phyloP scores from a whole-genome alignment of 257 asterid species.

The Gentiana dahurica region DNA sequence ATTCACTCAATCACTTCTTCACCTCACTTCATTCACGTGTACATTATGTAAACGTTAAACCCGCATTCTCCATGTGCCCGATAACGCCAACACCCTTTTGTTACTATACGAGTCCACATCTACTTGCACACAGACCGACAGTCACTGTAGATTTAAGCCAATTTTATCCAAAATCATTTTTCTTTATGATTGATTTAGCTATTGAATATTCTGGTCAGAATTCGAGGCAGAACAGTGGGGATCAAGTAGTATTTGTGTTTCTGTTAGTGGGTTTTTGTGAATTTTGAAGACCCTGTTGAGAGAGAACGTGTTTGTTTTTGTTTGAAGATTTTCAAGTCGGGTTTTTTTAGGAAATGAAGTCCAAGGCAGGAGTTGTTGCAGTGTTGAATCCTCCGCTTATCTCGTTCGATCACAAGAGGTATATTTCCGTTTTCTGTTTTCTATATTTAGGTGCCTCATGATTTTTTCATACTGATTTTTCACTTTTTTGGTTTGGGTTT shows the following conservation, averaged over 20 bases:
- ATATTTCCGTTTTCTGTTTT: conserved; percentile 9
- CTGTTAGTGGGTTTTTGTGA: conserved; percentile 2
- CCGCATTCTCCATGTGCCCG: conserved; percentile 56
- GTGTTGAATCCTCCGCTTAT: conserved; percentile 40
- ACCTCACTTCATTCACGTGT: conserved; percentile 13
- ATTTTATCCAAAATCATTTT: too few species aligned
- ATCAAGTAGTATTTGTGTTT: too few species aligned
- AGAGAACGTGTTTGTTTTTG: neutral
- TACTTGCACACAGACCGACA: conserved; percentile 1
- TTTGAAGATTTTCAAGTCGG: neutral
- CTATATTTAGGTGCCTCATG: neutral
- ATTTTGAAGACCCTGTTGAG: conserved; percentile 5
- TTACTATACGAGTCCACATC: neutral
- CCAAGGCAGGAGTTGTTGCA: conserved; percentile 30
- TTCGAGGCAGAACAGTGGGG: neutral
- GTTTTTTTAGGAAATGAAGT: conserved; percentile 40
- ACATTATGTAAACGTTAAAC: conserved; percentile 33
- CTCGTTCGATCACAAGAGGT: conserved; percentile 84
- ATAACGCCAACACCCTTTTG: neutral
- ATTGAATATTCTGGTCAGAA: too few species aligned
- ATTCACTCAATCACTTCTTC: neutral
- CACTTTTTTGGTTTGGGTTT: too few species aligned
- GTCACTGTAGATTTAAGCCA: too few species aligned
- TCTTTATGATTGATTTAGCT: too few species aligned
- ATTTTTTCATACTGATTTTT: neutral